phyloP scores from a whole-genome alignment of 2,329 filamentous ascomycete genomes.

The Xylaria sp. region DNA sequence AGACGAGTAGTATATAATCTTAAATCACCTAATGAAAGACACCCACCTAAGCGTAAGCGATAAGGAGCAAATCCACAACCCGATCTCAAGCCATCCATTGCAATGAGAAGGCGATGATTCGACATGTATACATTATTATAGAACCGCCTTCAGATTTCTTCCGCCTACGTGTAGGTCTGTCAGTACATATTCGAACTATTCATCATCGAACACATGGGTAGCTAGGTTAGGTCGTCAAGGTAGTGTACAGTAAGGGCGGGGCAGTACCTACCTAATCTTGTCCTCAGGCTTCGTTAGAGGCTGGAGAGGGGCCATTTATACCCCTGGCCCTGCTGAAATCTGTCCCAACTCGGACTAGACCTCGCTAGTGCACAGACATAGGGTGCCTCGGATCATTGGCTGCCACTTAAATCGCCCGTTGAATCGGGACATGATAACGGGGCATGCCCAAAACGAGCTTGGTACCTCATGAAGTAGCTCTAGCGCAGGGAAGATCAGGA shows the following conservation, averaged over 20 bases:
- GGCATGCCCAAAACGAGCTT: constrained; percentile 24
- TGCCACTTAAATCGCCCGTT: constrained; percentile 32
- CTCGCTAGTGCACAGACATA: constrained; percentile 12
- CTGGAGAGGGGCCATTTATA: constrained; percentile 1
- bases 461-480: constrained; percentile 1
- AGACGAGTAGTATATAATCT: not conserved
- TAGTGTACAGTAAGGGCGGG: not conserved
- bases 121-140: not conserved
- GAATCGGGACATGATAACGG: constrained; percentile 29
- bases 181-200: not conserved
- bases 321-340: constrained; percentile 18
- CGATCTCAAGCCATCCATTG: not conserved
- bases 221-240: too few species aligned
- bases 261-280: constrained; percentile 23
- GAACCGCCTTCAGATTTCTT: not conserved
- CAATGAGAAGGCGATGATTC: not conserved
- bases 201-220: not conserved
- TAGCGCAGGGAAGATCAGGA: constrained; percentile 11
- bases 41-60: not conserved
- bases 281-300: constrained; percentile 11
- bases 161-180: not conserved
- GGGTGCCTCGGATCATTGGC: constrained; percentile 26
- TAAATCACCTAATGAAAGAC: constrained; percentile 3
- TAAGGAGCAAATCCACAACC: not conserved
- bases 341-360: constrained; percentile 18